phyloP scores from a whole-genome alignment of 495 filamentous ascomycete species.

The Tuber magnatum region DNA sequence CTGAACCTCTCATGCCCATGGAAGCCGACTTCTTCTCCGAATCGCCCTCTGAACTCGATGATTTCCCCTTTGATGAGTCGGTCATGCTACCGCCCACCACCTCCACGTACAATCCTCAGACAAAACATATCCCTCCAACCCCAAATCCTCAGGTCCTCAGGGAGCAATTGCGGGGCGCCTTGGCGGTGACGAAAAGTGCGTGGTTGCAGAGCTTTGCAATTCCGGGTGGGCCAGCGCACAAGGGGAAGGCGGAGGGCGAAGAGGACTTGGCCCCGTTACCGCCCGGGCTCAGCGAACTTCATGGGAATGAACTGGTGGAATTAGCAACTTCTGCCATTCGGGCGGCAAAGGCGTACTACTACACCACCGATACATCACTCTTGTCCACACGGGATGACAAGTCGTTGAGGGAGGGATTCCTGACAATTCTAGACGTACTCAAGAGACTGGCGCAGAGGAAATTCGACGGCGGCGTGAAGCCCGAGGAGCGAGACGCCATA shows the following conservation, averaged over 20 bases:
- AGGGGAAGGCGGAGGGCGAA: conserved; percentile 42
- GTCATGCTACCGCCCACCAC: conserved; percentile 91
- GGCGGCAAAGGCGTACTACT: conserved; percentile 88
- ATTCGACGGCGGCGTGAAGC: conserved; percentile 74
- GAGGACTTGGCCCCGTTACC: conserved; percentile 32
- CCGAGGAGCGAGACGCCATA: conserved; percentile 65
- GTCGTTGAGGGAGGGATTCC: conserved; percentile 55
- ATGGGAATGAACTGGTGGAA: conserved; percentile 85
- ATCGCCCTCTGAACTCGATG: conserved; percentile 51
- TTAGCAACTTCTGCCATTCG: conserved; percentile 87
- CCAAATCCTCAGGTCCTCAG: conserved; percentile 73
- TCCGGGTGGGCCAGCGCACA: conserved; percentile 33
- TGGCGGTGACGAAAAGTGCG: conserved; percentile 59
- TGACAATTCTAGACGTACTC: conserved; percentile 77
- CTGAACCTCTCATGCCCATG: conserved; percentile 33
- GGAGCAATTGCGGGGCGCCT: conserved; percentile 60
- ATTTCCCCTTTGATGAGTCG: conserved; percentile 54
- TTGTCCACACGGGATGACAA: conserved; percentile 39
- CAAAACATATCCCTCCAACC: conserved; percentile 76
- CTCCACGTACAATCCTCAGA: conserved; percentile 86
- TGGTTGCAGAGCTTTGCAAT: conserved; percentile 47
- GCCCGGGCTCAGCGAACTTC: conserved; percentile 71
- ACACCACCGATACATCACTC: conserved; percentile 40
- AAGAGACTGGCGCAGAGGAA: conserved; percentile 82
- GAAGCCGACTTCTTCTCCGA: conserved; percentile 44